Evolutionary conservation across 768 basidiomycete species (phyloP).

Genomic region (Boletus insuetus): DNA sequence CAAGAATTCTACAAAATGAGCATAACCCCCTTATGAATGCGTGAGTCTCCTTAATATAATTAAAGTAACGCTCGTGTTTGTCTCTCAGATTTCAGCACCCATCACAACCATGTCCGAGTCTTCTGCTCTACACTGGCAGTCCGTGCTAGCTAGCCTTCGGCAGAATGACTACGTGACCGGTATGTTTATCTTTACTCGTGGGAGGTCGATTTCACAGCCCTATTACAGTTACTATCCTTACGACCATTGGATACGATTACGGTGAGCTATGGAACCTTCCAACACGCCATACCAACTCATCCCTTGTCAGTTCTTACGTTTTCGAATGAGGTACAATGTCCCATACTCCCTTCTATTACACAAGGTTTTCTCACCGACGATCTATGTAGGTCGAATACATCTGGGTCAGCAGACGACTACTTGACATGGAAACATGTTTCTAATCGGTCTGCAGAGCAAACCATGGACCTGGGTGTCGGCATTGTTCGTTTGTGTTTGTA

Average conservation of each 20-base stretch:
- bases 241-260: background rate
- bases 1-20: no score
- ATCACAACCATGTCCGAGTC: no score
- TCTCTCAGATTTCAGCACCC: no score
- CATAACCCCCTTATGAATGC: no score
- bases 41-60: no score
- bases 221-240: no score
- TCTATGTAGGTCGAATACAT: constrained; percentile 5
- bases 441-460: background rate
- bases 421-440: background rate
- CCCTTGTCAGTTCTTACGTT: background rate
- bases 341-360: background rate
- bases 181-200: no score
- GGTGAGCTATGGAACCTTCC: background rate
- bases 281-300: background rate
- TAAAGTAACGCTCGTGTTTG: no score
- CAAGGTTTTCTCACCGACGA: background rate
- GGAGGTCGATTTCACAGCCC: no score
- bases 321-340: background rate
- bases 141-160: no score
- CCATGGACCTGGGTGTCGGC: constrained; percentile 11
- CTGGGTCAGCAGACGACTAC: background rate
- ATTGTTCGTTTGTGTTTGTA: constrained; percentile 7
- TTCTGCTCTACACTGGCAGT: no score
- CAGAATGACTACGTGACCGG: no score